A percentile compares a stretch with the other conserved stretches of the same genome.
These are phyloP conservation scores for Phaseolus lunatus DNA, from an alignment of 306 rosid genomes.

Conservation along the genomic window DNA sequence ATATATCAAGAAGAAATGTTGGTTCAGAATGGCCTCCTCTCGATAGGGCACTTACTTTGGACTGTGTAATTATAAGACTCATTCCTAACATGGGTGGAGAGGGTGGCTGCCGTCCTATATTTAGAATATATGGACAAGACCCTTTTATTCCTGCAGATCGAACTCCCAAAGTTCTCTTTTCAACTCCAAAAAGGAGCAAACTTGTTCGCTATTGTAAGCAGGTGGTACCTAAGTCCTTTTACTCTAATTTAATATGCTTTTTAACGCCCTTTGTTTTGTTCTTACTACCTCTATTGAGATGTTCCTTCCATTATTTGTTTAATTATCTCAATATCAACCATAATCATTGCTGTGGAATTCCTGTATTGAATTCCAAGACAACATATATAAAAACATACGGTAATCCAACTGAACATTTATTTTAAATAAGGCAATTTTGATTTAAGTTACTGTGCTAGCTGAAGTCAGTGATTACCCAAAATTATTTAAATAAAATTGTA, in stretches of 20 bases:
- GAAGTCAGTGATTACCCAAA: slow-evolving; percentile 14
- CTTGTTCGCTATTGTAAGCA: slow-evolving; percentile 81
- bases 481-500: slow-evolving; percentile 10
- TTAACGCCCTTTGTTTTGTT: slow-evolving; percentile 27
- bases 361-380: slow-evolving; percentile 3
- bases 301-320: slow-evolving; percentile 34
- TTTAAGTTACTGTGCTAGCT: not conserved
- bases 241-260: slow-evolving; percentile 21
- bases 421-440: not conserved
- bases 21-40: slow-evolving; percentile 94
- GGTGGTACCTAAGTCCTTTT: slow-evolving; percentile 59
- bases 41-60: slow-evolving; percentile 92
- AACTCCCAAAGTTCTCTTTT: slow-evolving; percentile 86
- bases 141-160: slow-evolving; percentile 90
- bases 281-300: slow-evolving; percentile 26
- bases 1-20: slow-evolving; percentile 91
- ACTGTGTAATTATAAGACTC: slow-evolving; percentile 77
- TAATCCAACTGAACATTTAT: not conserved
- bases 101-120: slow-evolving; percentile 94
- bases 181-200: slow-evolving; percentile 91
- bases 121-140: slow-evolving; percentile 94
- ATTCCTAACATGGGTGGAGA: slow-evolving; percentile 85
- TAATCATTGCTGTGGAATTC: not conserved
- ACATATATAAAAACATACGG: not conserved
- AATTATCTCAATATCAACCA: slow-evolving; percentile 13